phyloP scores from a whole-genome alignment of 1,284 basidiomycete genomes.

The Ceratobasidium sp. region DNA sequence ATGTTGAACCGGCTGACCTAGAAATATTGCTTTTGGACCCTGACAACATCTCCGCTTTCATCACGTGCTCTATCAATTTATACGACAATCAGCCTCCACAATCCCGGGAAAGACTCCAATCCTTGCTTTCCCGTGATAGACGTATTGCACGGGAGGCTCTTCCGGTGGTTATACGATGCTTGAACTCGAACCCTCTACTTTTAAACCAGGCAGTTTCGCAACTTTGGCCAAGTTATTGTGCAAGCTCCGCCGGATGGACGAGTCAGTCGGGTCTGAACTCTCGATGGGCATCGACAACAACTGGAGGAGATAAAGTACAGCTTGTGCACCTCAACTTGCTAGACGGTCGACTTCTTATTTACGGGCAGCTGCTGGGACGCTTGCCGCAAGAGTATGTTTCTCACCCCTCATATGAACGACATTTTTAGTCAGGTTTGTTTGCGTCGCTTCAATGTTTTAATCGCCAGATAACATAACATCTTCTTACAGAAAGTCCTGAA shows the following conservation, averaged over 20 bases:
- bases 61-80: constrained; percentile 41
- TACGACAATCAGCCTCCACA: constrained; percentile 39
- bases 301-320: constrained; percentile 5
- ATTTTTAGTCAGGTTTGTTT: constrained; percentile 53
- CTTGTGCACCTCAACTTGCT: constrained; percentile 42
- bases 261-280: background rate
- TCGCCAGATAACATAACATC: constrained; percentile 50
- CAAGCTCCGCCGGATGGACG: background rate
- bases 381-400: constrained; percentile 54
- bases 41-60: constrained; percentile 34
- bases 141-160: constrained; percentile 22
- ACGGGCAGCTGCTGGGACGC: constrained; percentile 57
- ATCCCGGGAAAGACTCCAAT: constrained; percentile 1
- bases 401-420: constrained; percentile 53
- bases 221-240: background rate
- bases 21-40: background rate
- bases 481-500: constrained; percentile 11
- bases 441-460: background rate
- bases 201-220: background rate
- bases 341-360: constrained; percentile 51
- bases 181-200: background rate
- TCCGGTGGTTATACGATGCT: background rate
- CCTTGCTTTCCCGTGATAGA: constrained; percentile 21
- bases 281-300: constrained; percentile 36
- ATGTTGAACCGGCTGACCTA: constrained; percentile 40